Evolutionary conservation across 2,329 filamentous ascomycete genomes (phyloP), one percentile per base, ranked within the genome.

Genomic region (Neurospora sp.): DNA sequence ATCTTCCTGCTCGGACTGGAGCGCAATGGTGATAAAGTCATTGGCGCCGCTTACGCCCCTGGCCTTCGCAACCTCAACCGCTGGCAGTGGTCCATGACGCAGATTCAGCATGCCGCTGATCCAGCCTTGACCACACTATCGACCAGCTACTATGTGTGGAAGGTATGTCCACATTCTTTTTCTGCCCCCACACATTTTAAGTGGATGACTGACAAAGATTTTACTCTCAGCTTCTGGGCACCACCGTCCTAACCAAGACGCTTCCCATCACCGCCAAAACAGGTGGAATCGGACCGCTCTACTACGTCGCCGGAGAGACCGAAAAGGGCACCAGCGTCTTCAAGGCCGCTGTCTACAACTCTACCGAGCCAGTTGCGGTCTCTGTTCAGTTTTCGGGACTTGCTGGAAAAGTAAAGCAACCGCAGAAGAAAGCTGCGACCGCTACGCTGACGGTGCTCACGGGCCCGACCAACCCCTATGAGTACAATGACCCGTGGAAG

Each of bases 1-100:
- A 82, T 91, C n/a, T 88, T 85, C 69, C 81, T 91, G 17, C 82
- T 91, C 72, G 86, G 88, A 19, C 86, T 87, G 38, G 89, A 91
- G 81, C 83, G 89, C 69, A 91, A 91, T 78, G 82, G 83, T 3
- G 86, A 89, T 73, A 82, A 84, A 23, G 83, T 89, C 65, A 82
- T 83, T 2, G 86, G 85, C 6, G 83, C 84, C 0, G 81, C 83
- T 68, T 87, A 86, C 72, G 82, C 83, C 0, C 83, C 83, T 1
- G 80, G 83, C 3, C 77, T 85, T n/a, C 79, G 82, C 70, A 84
- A 83, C 75, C 78, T 85, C 75, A 83, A 86, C 76, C 76, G 80
- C 33, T 85, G 82, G 82, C 80, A 84, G 69, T 86, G 84, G 84
- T 76, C 82, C 6, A 81, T 84, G n/a, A 85, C 83, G n/a, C 80